Base-by-base conservation (phyloP, 2,329 filamentous ascomycete species). In the Aquanectria penicillioides region DNA sequence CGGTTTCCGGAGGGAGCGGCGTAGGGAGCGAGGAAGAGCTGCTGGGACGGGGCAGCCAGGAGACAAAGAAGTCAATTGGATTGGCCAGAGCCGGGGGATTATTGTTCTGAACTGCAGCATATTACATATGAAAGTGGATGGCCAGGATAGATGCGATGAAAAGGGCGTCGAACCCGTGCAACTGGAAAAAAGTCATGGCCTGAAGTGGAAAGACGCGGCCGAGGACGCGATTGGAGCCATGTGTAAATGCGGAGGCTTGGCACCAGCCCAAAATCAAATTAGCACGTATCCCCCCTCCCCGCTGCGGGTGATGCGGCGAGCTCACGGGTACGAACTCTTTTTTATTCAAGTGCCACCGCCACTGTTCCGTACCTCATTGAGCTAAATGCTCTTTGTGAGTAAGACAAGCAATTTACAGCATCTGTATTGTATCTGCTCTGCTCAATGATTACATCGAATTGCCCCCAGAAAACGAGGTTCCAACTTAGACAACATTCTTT, bases 401-500 rank as follows among this genome's bases (percentile, higher is more conserved):
- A n/a, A n/a, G n/a, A n/a, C n/a, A n/a, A n/a, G n/a, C n/a, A n/a
- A n/a, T n/a, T n/a, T n/a, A n/a, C n/a, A n/a, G n/a, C n/a, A n/a
- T n/a, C n/a, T n/a, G n/a, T n/a, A 17, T 37, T 47, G 20, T 15
- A n/a, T 23, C 7, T 11, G 18, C 12, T 62, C 5, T 9, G 8
- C 26, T 11, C 55, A 12, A 15, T 26, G 3, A 28, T 18, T 6
- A 40, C n/a, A n/a, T n/a, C n/a, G n/a, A n/a, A n/a, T n/a, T n/a
- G n/a, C n/a, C n/a, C n/a, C n/a, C n/a, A n/a, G n/a, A n/a, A 6
- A 23, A 26, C 33, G 25, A 22, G n/a, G 25, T 3, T 34, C 51
- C 50, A 8, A 6, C 10, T 46, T 71, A 84, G 47, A 76, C 78
- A 15, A 84, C 73, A 57, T 80, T 85, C 75, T 85, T 83, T 26